Evolutionary conservation across 2,329 filamentous ascomycete genomes (phyloP).

Genomic region (Epichloe hybrida): DNA sequence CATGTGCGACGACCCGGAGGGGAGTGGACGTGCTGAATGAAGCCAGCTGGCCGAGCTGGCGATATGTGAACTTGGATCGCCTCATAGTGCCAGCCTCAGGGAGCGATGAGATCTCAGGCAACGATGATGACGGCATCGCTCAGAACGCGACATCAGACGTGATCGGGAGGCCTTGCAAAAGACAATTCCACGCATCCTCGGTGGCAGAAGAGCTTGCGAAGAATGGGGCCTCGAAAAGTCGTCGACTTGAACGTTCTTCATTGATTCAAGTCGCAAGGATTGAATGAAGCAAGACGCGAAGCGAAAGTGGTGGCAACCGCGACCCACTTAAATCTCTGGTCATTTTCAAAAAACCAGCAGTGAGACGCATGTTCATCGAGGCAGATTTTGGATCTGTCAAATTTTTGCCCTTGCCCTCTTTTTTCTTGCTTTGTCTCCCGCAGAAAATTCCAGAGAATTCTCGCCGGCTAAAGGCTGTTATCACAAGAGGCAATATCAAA

Average conservation of each 20-base stretch:
- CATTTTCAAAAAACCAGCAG: neutral
- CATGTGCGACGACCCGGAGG: constrained; percentile 74
- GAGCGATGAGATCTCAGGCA: constrained; percentile 15
- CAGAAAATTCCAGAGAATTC: neutral
- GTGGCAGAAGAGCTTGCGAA: neutral
- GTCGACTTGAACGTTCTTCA: neutral
- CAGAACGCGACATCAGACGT: neutral
- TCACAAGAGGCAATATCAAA: too few relatives aligned
- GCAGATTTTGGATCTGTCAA: neutral
- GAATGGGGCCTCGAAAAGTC: neutral
- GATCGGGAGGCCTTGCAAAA: neutral
- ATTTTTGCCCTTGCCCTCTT: neutral
- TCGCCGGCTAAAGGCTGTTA: too few relatives aligned
- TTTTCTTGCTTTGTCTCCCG: neutral
- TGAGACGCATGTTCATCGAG: neutral
- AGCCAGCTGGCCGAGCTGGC: constrained; percentile 64
- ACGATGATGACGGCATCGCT: constrained; percentile 3
- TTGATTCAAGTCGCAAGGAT: neutral
- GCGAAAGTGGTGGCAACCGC: neutral
- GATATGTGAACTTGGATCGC: constrained; percentile 69
- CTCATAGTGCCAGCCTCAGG: constrained; percentile 12
- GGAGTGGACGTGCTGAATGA: constrained; percentile 59
- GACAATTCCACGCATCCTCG: neutral
- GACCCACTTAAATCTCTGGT: neutral
- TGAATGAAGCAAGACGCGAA: neutral